These are phyloP conservation scores for Alternaria longipes DNA, from an alignment of 2,329 filamentous ascomycete genomes.

Conservation along the genomic window DNA sequence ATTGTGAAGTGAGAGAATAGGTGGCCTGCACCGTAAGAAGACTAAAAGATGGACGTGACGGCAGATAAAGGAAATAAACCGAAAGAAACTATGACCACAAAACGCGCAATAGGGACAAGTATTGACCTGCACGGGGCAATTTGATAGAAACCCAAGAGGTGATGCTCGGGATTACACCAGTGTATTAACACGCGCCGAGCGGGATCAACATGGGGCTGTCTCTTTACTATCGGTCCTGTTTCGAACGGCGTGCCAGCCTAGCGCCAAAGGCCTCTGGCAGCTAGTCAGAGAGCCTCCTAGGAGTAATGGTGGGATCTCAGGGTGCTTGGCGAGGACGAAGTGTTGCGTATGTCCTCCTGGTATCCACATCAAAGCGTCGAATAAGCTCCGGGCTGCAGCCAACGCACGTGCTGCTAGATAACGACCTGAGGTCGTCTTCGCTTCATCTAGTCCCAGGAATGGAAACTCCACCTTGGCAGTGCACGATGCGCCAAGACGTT, in stretches of 20 bases:
- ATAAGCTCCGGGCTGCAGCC: slow-evolving; percentile 36
- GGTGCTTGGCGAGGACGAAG: slow-evolving; percentile 42
- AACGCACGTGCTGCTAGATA: slow-evolving; percentile 33
- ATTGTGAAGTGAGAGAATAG: slow-evolving; percentile 36
- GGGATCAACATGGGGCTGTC: slow-evolving; percentile 28
- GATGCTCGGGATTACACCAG: slow-evolving; percentile 28
- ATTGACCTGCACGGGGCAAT: slow-evolving; percentile 38
- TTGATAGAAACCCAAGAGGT: slow-evolving; percentile 26
- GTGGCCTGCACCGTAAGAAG: slow-evolving; percentile 45
- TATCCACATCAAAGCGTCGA: slow-evolving; percentile 43
- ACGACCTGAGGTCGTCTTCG: slow-evolving; percentile 31
- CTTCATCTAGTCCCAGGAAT: slow-evolving; percentile 27
- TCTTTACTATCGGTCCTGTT: slow-evolving; percentile 35
- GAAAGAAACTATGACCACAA: slow-evolving; percentile 22
- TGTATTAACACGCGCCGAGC: slow-evolving; percentile 36
- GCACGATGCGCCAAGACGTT: slow-evolving; percentile 40
- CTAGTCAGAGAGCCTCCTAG: slow-evolving; percentile 33
- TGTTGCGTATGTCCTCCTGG: slow-evolving; percentile 44
- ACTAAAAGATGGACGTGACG: slow-evolving; percentile 27
- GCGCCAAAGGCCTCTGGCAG: slow-evolving; percentile 32
- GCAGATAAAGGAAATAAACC: slow-evolving; percentile 20
- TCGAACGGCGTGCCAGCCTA: slow-evolving; percentile 38
- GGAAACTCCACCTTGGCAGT: slow-evolving; percentile 29
- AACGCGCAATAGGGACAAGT: slow-evolving; percentile 21
- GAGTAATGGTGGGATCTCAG: slow-evolving; percentile 31